phyloP scores from a whole-genome alignment of 2,329 filamentous ascomycete species.

The Zasmidium angulare region DNA sequence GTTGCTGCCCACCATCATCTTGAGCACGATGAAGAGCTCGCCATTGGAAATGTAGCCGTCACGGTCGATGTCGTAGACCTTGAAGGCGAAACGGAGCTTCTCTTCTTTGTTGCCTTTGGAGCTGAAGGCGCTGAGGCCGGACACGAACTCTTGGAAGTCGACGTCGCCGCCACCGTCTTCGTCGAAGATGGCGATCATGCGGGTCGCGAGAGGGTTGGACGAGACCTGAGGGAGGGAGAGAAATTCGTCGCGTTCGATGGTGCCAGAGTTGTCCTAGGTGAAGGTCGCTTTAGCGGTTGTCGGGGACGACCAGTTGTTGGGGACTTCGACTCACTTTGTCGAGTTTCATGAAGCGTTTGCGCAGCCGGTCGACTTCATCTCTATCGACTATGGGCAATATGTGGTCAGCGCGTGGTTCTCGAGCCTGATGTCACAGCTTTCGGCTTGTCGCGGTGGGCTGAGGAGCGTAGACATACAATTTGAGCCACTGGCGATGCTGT shows the following conservation, averaged over 20 bases:
- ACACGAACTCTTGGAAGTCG: constrained; percentile 98
- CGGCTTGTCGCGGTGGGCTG: too few relatives aligned
- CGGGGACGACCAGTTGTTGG: neutral
- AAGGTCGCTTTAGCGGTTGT: constrained; percentile 12
- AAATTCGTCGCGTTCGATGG: constrained; percentile 98
- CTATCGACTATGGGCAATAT: constrained; percentile 69
- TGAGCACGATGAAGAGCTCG: constrained; percentile 97
- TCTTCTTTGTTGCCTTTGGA: constrained; percentile 99
- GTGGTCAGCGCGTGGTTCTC: constrained; percentile 19
- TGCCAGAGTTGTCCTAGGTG: constrained; percentile 87
- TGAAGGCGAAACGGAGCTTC: constrained; percentile 96
- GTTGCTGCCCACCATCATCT: constrained; percentile 99
- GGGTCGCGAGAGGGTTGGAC: constrained; percentile 93
- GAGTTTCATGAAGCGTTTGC: constrained; percentile 98
- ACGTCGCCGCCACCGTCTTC: constrained; percentile 97
- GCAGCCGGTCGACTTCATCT: constrained; percentile 91
- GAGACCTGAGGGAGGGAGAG: constrained; percentile 95
- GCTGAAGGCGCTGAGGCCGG: constrained; percentile 90
- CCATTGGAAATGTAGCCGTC: constrained; percentile 99
- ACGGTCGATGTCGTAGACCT: constrained; percentile 98
- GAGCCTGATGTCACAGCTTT: neutral
- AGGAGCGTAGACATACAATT: constrained; percentile 68
- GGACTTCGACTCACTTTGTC: constrained; percentile 70
- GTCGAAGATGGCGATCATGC: constrained; percentile 99
- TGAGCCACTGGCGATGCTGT: constrained; percentile 92